Evolutionary conservation across 106 monocot genomes (phyloP), one percentile per base, ranked within the genome.

Genomic region (Ottelia alismoides): DNA sequence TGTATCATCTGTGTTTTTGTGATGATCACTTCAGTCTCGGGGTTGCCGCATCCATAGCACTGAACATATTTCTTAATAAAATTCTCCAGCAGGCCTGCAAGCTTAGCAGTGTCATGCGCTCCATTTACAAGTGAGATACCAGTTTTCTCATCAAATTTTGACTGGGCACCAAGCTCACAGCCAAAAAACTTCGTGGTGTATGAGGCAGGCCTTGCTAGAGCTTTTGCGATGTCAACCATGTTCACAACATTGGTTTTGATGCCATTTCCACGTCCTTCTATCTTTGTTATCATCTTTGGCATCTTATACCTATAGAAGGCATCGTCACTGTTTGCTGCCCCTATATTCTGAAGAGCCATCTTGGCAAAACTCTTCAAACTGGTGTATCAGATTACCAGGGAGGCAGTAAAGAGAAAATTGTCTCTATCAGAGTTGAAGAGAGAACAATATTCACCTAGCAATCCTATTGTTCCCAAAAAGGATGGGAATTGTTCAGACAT

Each of bases 221-320:
- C 83, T 57, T 88, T 88, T 5, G 82, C 88, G 53, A 88, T 76
- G 25, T 88, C 88, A 26, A 88, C 88, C 88, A 88, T 88, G 67
- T 88, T 83, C 24, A 88, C 88, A 57, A 83, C 45, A 45, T 83
- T 88, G 21, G 88, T 88, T 65, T 83, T 88, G 73, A 83, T 83
- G 56, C 88, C 83, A 74, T 88, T 79, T 1, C 88, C 83, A 46
- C 88, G 88, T 0, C 88, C 83, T 74, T 88, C 88, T 11, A 88
- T 79, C 68, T 88, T 88, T 20, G 88, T 83, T 16, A 88, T 71
- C 88, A 88, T 88, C 62, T 51, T 88, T 2, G 88, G 79, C 88
- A 88, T 88, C 65, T 88, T 88, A 32, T 88, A 88, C 73, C 83
- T 66, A 32, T 88, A 88, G 50, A 88, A 88, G 70, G 88, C 88